Evolutionary conservation across 2,329 filamentous ascomycete species (phyloP), one percentile per base, ranked within the genome.

Genomic region (Cryphonectria radicalis): DNA sequence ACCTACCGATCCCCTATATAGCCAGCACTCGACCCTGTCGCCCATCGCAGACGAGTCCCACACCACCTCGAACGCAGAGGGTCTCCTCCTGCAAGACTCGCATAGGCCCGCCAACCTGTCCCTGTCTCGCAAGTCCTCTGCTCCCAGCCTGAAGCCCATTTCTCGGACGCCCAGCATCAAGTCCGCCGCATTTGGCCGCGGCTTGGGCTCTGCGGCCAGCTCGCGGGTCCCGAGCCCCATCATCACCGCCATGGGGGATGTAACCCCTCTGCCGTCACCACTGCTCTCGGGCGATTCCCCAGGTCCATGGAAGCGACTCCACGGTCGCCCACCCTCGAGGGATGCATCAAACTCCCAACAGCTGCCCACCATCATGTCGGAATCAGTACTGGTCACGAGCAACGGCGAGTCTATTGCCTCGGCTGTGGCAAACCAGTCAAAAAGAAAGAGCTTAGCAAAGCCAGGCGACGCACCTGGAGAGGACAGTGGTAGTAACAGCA

Each of bases 211-310:
- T 53, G 84, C 89, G 1, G 86, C 91, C 17, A 91, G 88, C 76
- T 94, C 92, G 4, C 83, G 87, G 42, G 85, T 92, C n/a, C 88
- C 92, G 8, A 94, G 92, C 70, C 92, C 92, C 4, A 88, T 92
- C 74, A 88, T 94, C 69, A 87, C 90, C 72, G 92, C 92, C 63
- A 91, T 94, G 89, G 90, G 90, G 73, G 91, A 94, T 78, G 83
- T 96, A 73, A 95, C 93, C 4, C 93, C 93, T 69, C 82, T 96
- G 46, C 93, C 93, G 3, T 95, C 93, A 32, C 93, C 93, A 4
- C 85, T 95, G 63, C 85, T 92, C 76, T 85, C 85, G 5, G 84
- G 84, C 74, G 89, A 91, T 76, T 92, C 91, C 1, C 88, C 90
- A 17, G 89, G 90, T 37, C 89, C 90, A 32, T 90, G 91, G 91